phyloP scores from a whole-genome alignment of 768 basidiomycete genomes.

The Paxillus ammoniavirescens region DNA sequence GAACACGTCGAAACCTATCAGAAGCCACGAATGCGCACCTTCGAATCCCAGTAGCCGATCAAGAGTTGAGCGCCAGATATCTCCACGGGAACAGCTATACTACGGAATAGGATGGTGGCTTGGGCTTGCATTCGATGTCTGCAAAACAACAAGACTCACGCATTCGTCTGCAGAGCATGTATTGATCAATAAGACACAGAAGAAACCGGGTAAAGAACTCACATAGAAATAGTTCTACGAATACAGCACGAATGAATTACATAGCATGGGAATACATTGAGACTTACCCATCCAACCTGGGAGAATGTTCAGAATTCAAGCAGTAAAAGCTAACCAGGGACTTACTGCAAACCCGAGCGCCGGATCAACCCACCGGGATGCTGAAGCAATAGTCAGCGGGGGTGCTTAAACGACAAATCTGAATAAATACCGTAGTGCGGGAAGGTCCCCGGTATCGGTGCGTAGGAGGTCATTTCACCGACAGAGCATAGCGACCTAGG shows the following conservation, averaged over 20 bases:
- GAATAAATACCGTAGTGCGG: conserved; percentile 56
- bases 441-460: conserved; percentile 76
- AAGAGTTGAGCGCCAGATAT: conserved; percentile 70
- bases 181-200: conserved; percentile 9
- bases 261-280: conserved; percentile 22
- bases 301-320: conserved; percentile 2
- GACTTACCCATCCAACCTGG: conserved; percentile 30
- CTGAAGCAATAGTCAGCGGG: conserved; percentile 23
- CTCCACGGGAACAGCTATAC: conserved; percentile 69
- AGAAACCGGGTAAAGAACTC: conserved; percentile 34
- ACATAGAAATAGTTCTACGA: conserved; percentile 54
- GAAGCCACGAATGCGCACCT: conserved; percentile 36
- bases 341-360: conserved; percentile 60
- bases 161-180: conserved; percentile 15
- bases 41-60: conserved; percentile 68
- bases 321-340: conserved; percentile 15
- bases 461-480: conserved; percentile 79
- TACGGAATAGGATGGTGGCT: conserved; percentile 7
- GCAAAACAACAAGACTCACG: not conserved
- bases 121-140: not conserved
- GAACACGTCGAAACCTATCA: not conserved
- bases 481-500: conserved; percentile 58
- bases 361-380: conserved; percentile 56
- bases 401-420: conserved; percentile 36
- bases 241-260: conserved; percentile 17